phyloP scores from a whole-genome alignment of 805 yeast species.

The Wickerhamiella azymoides region DNA sequence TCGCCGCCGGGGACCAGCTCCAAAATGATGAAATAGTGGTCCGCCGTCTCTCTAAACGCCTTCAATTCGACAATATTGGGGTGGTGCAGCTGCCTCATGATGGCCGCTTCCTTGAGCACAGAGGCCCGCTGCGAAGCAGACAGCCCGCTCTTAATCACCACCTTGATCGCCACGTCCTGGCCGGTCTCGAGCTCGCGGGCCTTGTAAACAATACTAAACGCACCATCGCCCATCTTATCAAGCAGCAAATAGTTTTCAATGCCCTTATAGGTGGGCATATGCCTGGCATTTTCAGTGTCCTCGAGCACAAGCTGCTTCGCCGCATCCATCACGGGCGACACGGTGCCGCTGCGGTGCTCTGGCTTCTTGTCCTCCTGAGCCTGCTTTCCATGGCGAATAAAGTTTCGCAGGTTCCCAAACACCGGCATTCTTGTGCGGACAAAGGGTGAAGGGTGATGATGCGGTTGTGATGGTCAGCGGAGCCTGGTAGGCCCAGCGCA shows the following conservation, averaged over 20 bases:
- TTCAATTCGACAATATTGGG: constrained; percentile 45
- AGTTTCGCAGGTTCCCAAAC: constrained; percentile 39
- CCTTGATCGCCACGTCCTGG: constrained; percentile 56
- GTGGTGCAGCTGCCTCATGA: constrained; percentile 53
- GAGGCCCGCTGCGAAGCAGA: constrained; percentile 23
- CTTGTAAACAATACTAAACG: constrained; percentile 73
- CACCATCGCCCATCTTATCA: constrained; percentile 52
- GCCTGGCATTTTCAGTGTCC: constrained; percentile 23
- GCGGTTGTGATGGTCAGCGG: neutral
- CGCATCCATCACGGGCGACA: constrained; percentile 17
- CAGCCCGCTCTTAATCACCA: constrained; percentile 49
- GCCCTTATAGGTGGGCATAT: constrained; percentile 28
- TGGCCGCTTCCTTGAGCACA: constrained; percentile 56
- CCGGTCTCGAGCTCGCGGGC: constrained; percentile 38
- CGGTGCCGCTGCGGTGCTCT: constrained; percentile 8
- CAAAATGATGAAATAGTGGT: constrained; percentile 46
- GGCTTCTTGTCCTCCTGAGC: constrained; percentile 28
- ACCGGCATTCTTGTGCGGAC: constrained; percentile 16
- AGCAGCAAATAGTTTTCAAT: constrained; percentile 26
- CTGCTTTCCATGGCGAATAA: constrained; percentile 51
- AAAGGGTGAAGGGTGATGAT: constrained; percentile 11
- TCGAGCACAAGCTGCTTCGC: constrained; percentile 29
- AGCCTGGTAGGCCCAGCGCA: neutral
- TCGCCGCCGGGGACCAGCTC: constrained; percentile 71
- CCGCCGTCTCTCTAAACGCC: constrained; percentile 37